Evolutionary conservation across 441 rosid species (phyloP).

Genomic region (Isatis lusitanica): DNA sequence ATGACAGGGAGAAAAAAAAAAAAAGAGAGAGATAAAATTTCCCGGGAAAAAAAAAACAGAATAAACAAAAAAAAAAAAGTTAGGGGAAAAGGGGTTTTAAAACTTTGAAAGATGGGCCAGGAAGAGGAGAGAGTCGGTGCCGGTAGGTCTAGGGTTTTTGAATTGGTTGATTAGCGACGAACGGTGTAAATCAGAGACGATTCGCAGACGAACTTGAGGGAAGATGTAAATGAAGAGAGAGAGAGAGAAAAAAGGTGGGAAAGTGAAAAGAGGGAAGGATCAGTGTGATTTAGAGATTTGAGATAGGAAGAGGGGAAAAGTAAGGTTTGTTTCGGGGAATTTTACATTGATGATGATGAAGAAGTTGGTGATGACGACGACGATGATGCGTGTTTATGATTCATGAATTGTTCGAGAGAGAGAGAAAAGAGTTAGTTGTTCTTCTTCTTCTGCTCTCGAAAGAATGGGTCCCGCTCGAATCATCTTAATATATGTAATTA

Average conservation of each 20-base stretch:
- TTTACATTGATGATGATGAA: slow-evolving; percentile 25
- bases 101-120: slow-evolving; percentile 30
- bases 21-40: slow-evolving; percentile 14
- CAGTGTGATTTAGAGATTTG: not conserved
- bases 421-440: slow-evolving; percentile 6
- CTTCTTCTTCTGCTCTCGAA: not conserved
- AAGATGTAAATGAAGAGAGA: not conserved
- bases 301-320: not conserved
- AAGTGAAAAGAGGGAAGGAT: not conserved
- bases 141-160: slow-evolving; percentile 18
- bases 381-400: slow-evolving; percentile 32
- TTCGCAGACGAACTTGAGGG: not conserved
- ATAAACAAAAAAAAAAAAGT: not conserved
- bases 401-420: slow-evolving; percentile 24
- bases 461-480: slow-evolving; percentile 28
- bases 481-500: not conserved
- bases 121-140: slow-evolving; percentile 23
- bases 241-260: not conserved
- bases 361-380: slow-evolving; percentile 39
- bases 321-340: slow-evolving; percentile 1
- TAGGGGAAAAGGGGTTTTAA: slow-evolving; percentile 20
- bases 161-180: not conserved
- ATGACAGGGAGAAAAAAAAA: slow-evolving; percentile 17
- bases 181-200: not conserved
- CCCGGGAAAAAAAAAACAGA: slow-evolving; percentile 35